Conservation (phyloP, 768 basidiomycete genomes). For the Tylopilus subfusipes region DNA sequence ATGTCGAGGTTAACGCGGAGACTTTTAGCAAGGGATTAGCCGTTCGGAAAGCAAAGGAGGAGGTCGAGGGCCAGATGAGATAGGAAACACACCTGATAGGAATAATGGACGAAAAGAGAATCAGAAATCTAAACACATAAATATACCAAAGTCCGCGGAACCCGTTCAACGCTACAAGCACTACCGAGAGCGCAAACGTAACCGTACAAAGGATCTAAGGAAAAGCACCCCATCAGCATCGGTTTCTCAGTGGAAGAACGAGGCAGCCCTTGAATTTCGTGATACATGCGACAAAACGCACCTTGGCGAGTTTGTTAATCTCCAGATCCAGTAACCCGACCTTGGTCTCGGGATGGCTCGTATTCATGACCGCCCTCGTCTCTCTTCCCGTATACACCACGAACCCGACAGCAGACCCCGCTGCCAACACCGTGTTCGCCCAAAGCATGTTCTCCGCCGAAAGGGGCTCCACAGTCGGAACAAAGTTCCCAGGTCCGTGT, state of each 20-base stretch:
- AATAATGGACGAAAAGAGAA: conserved; percentile 98
- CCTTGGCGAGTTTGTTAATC: conserved; percentile 95
- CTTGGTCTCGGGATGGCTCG: conserved; percentile 94
- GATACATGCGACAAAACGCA: conserved; percentile 27
- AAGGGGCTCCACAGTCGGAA: conserved; percentile 69
- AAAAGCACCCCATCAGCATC: background rate
- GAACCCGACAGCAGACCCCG: conserved; percentile 89
- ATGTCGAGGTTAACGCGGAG: conserved; percentile 99
- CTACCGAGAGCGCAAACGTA: conserved; percentile 87
- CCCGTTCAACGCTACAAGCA: conserved; percentile 92
- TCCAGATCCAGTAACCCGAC: conserved; percentile 89
- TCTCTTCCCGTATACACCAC: conserved; percentile 94
- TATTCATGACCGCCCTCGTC: conserved; percentile 98
- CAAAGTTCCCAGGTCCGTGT: conserved; percentile 35
- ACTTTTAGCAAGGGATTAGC: conserved; percentile 39
- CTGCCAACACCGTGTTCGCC: conserved; percentile 96
- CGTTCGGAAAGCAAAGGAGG: background rate
- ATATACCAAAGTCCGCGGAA: conserved; percentile 96
- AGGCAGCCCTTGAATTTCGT: background rate
- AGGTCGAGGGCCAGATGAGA: background rate
- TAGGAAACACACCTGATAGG: conserved; percentile 81
- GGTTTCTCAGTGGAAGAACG: background rate
- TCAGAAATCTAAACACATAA: conserved; percentile 94
- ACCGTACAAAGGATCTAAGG: conserved; percentile 87
- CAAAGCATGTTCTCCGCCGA: conserved; percentile 95